Percentiles rank a stretch among this genome's conserved stretches.
These are phyloP conservation scores for Eurotiales sp. DNA, from an alignment of 2,329 filamentous ascomycete genomes.

Conservation along the genomic window DNA sequence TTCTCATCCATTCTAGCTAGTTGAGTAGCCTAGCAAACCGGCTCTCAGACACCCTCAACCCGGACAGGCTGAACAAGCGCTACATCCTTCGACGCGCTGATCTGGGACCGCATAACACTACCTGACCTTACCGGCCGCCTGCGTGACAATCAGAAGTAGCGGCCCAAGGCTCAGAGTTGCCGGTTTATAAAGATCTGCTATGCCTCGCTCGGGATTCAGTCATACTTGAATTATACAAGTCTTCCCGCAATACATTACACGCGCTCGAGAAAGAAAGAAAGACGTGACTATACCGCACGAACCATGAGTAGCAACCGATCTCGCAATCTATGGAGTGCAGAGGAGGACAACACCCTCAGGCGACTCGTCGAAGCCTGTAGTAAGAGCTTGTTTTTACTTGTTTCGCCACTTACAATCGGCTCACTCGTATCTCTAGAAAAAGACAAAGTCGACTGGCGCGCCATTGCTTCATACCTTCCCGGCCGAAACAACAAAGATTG, in stretches of 20 bases:
- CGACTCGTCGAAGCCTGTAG: constrained; percentile 12
- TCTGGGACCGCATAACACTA: too few species aligned
- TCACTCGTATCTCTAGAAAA: constrained; percentile 1
- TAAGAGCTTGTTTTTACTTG: neutral
- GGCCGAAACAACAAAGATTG: constrained; percentile 17
- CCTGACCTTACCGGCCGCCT: too few species aligned
- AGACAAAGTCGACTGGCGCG: constrained; percentile 16
- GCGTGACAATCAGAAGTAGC: neutral
- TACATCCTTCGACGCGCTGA: too few species aligned
- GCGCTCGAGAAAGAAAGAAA: too few species aligned
- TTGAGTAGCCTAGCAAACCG: constrained; percentile 2
- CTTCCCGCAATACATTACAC: too few species aligned
- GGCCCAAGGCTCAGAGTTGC: neutral
- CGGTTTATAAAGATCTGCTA: constrained; percentile 5
- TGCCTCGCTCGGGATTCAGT: neutral
- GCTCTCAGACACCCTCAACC: constrained; percentile 1
- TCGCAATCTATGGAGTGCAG: constrained; percentile 14
- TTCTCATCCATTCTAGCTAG: neutral
- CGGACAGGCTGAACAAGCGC: neutral
- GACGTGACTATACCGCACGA: too few species aligned
- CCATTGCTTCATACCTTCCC: constrained; percentile 14
- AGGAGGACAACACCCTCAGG: constrained; percentile 13
- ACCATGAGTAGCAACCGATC: too few species aligned
- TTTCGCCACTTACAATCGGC: neutral
- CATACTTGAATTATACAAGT: too few species aligned